A percentile compares a stretch with the other conserved stretches of the same genome.
These are phyloP conservation scores for Mycena polygramma DNA, from an alignment of 768 basidiomycete species.

Conservation along the genomic window DNA sequence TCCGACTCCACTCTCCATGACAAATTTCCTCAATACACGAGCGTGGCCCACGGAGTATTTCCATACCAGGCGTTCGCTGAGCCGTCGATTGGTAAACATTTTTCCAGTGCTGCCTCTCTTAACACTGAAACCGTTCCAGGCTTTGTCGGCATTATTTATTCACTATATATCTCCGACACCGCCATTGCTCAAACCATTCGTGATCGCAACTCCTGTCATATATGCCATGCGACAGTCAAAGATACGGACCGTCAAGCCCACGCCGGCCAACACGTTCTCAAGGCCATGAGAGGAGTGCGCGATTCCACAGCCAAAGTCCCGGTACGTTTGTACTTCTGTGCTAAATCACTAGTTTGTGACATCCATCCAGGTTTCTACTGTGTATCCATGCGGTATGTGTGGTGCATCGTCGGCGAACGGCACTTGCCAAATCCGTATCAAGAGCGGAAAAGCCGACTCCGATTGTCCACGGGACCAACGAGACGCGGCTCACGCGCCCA, in stretches of 20 bases:
- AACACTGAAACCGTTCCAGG: no score
- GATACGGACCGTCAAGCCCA: slow-evolving; percentile 16
- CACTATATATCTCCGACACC: neutral
- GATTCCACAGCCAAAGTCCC: neutral
- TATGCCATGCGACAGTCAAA: slow-evolving; percentile 10
- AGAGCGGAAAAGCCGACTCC: slow-evolving; percentile 4
- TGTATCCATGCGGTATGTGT: slow-evolving; percentile 22
- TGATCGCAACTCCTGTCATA: slow-evolving; percentile 5
- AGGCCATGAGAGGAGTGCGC: neutral
- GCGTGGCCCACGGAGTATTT: neutral
- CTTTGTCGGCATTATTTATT: slow-evolving; percentile 1
- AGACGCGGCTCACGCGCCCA: no score
- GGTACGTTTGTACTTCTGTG: no score
- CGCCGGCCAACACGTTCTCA: slow-evolving; percentile 4
- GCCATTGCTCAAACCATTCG: neutral
- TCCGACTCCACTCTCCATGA: slow-evolving; percentile 1
- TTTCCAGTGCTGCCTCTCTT: neutral
- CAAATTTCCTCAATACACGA: slow-evolving; percentile 8
- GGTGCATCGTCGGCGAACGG: neutral
- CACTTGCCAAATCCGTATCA: neutral
- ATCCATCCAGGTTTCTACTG: slow-evolving; percentile 15
- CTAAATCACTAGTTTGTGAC: no score
- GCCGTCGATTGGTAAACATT: neutral
- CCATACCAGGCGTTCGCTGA: neutral
- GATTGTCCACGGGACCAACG: slow-evolving; percentile 3